Percentiles rank a stretch among this genome's conserved stretches.
phyloP scores from a whole-genome alignment of 1,284 basidiomycete genomes.

The Vanrija humicola region DNA sequence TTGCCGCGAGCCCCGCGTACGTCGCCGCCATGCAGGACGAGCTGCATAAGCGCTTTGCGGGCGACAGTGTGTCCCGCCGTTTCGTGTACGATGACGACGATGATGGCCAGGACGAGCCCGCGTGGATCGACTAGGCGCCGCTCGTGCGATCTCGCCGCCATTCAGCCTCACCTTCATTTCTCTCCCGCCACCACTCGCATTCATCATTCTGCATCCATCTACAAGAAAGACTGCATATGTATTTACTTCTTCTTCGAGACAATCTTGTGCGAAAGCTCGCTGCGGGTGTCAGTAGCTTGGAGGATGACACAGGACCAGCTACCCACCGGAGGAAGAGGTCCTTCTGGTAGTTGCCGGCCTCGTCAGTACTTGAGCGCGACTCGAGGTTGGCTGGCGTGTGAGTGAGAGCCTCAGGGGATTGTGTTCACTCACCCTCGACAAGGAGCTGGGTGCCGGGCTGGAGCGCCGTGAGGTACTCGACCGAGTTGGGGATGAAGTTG shows the following conservation, averaged over 20 bases:
- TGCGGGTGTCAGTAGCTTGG: constrained; percentile 1
- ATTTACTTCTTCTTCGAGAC: constrained; percentile 14
- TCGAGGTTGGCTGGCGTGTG: constrained; percentile 14
- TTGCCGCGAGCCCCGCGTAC: constrained; percentile 35
- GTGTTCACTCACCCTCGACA: constrained; percentile 32
- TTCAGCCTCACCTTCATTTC: not conserved
- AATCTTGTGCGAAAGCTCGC: constrained; percentile 20
- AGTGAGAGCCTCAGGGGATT: not conserved
- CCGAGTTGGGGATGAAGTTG: constrained; percentile 32
- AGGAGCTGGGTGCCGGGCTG: constrained; percentile 31
- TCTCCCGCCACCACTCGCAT: not conserved
- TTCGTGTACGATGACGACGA: constrained; percentile 5
- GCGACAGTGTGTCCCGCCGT: not conserved
- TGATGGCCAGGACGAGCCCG: constrained; percentile 9
- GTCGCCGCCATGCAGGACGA: constrained; percentile 37
- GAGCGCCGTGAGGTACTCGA: constrained; percentile 24
- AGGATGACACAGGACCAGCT: too few species aligned
- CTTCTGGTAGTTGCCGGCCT: constrained; percentile 12
- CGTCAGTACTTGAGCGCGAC: constrained; percentile 8
- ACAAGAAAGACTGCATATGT: not conserved
- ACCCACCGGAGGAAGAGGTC: constrained; percentile 21
- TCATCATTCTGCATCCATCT: not conserved
- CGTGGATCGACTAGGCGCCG: constrained; percentile 15
- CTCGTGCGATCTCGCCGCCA: not conserved
- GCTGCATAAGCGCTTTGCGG: constrained; percentile 32